Base-by-base conservation (phyloP, 768 basidiomycete species). In the Lanmaoa pseudosensibilis region DNA sequence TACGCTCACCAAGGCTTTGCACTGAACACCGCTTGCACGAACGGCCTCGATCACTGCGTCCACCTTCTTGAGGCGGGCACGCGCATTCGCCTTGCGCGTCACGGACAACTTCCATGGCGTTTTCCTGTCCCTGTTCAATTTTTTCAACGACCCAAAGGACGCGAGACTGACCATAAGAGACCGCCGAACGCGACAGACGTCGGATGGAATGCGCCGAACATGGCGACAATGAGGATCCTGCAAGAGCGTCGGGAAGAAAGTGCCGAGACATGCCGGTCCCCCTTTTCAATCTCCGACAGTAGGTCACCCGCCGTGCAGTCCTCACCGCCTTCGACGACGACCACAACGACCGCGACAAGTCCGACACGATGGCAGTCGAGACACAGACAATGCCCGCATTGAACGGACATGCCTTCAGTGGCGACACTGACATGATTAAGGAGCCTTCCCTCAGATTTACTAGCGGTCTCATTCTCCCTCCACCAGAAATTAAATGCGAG, bases 21-120 rank as follows among this genome's bases (percentile, higher is more conserved):
- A 92, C 65, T 89, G 70, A 7, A 98, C 80, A 5, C 97, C 96
- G 62, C 91, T 93, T 16, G 83, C 77, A 59, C 83, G 79, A 6
- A 98, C 88, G 1, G 94, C 83, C 57, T 93, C 89, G 58, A 99
- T 96, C 54, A 98, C 96, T 2, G 84, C 75, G 76, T 99, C 97
- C 36, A 98, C 96, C 67, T 83, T 87, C 80, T 92, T 94, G 58
- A 99, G 83, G 55, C 97, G 82, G 47, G 87, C 77, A 25, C 97
- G 84, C 53, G 87, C 91, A 63, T 97, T 95, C 23, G 92, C 91
- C 76, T 98, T 98, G 56, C 96, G 85, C 5, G 94, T 95, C 18
- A 81, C 73, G 16, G 94, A 97, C 64, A 99, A 74, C 68, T 91
- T 88, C 92, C 92, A 98, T 49, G 96, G 95, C 16, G 81, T 85